phyloP scores from a whole-genome alignment of 441 rosid species.

The Erodium trifolium region DNA sequence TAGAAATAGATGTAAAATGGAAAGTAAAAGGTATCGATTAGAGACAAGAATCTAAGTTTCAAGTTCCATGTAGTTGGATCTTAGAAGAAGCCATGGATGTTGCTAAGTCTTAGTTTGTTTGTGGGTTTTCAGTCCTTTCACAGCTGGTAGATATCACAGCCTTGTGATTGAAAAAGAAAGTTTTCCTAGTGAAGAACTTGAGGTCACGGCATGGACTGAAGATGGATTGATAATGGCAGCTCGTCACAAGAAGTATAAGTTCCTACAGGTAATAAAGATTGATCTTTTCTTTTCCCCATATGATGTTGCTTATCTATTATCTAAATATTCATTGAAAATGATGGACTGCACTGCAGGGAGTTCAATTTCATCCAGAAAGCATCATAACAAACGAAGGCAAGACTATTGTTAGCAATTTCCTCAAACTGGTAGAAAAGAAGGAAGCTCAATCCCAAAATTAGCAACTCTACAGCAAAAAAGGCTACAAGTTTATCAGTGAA shows the following conservation, averaged over 20 bases:
- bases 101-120: no score
- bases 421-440: conserved; percentile 51
- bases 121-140: conserved; percentile 55
- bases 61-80: no score
- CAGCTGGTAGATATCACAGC: conserved; percentile 87
- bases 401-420: conserved; percentile 59
- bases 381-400: conserved; percentile 70
- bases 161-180: conserved; percentile 74
- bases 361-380: conserved; percentile 94
- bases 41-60: no score
- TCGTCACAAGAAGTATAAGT: conserved; percentile 70
- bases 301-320: no score
- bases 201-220: conserved; percentile 89
- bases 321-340: not conserved
- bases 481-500: not conserved
- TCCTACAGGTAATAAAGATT: conserved; percentile 50
- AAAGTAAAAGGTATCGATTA: no score
- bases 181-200: conserved; percentile 64
- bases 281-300: not conserved
- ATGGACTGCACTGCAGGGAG: conserved; percentile 60
- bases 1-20: no score
- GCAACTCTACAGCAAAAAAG: not conserved
- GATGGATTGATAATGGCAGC: conserved; percentile 95
- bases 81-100: no score
- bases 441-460: conserved; percentile 50